These are phyloP conservation scores for Chaetomiaceae sp. DNA, from an alignment of 2,329 filamentous ascomycete species.

Conservation along the genomic window DNA sequence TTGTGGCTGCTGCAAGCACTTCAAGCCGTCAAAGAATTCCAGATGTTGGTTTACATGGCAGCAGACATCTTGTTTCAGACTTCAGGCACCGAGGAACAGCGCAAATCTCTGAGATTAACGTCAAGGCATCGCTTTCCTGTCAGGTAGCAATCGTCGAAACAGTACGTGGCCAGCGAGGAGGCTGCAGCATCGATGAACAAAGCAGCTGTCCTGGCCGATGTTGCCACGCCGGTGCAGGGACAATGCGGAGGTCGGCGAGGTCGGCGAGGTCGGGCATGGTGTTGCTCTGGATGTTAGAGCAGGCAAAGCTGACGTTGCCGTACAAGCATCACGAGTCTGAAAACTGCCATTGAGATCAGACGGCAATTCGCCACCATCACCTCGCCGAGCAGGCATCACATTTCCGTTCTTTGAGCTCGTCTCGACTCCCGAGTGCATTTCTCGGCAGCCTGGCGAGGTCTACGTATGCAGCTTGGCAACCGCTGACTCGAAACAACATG, in stretches of 20 bases:
- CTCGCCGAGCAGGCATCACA: slow-evolving; percentile 27
- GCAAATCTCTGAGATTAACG: not conserved
- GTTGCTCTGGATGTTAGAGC: not conserved
- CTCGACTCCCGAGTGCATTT: not conserved
- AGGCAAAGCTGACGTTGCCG: slow-evolving; percentile 19
- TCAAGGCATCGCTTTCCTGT: not conserved
- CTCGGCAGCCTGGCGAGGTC: slow-evolving; percentile 1
- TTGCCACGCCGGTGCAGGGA: slow-evolving; percentile 11
- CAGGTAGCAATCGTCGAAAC: slow-evolving; percentile 5
- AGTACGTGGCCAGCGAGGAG: slow-evolving; percentile 18
- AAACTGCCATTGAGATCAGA: not conserved
- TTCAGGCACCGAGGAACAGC: slow-evolving; percentile 7
- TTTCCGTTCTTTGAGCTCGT: not conserved
- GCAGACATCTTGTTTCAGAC: not conserved
- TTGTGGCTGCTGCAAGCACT: slow-evolving; percentile 21
- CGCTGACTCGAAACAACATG: slow-evolving; percentile 20
- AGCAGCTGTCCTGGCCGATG: slow-evolving; percentile 13
- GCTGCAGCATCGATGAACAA: slow-evolving; percentile 10
- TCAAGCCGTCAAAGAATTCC: not conserved
- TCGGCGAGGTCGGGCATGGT: slow-evolving; percentile 13
- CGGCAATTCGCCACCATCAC: not conserved
- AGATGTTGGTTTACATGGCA: too few species aligned
- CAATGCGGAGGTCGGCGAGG: too few species aligned
- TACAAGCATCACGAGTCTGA: not conserved
- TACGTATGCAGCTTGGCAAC: slow-evolving; percentile 19